These are phyloP conservation scores for Epichloe elymi DNA, from an alignment of 2,329 filamentous ascomycete species.

Conservation along the genomic window DNA sequence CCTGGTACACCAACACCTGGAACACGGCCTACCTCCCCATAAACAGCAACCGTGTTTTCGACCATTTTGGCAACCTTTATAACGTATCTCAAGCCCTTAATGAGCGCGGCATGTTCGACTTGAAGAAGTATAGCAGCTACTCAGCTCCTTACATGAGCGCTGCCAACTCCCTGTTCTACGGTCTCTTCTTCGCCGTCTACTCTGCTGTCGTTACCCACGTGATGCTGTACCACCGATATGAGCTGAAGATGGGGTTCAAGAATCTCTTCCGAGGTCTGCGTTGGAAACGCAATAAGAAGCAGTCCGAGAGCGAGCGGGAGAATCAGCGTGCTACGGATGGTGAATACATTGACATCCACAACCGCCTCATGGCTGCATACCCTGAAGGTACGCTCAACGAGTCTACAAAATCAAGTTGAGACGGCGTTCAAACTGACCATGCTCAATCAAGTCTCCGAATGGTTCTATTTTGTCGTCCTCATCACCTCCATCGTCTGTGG, in stretches of 20 bases:
- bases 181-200: conserved; percentile 29
- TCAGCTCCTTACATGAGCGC: conserved; percentile 29
- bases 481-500: conserved; percentile 20
- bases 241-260: conserved; percentile 24
- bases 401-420: neutral
- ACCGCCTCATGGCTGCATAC: conserved; percentile 33
- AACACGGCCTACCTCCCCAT: conserved; percentile 26
- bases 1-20: conserved; percentile 22
- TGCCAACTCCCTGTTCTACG: conserved; percentile 21
- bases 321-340: conserved; percentile 5
- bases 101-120: conserved; percentile 22
- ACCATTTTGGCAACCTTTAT: conserved; percentile 25
- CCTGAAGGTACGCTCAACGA: conserved; percentile 16
- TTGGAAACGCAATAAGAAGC: conserved; percentile 13
- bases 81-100: conserved; percentile 24
- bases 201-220: conserved; percentile 26
- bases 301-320: neutral
- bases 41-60: conserved; percentile 26
- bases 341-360: conserved; percentile 26
- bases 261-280: conserved; percentile 16
- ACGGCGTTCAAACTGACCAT: too few species aligned
- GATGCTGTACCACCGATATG: conserved; percentile 24
- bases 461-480: conserved; percentile 29
- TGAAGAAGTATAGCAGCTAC: conserved; percentile 25
- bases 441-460: conserved; percentile 24